Base-by-base conservation (phyloP, 2,329 filamentous ascomycete genomes). In the Seiridium cupressi region DNA sequence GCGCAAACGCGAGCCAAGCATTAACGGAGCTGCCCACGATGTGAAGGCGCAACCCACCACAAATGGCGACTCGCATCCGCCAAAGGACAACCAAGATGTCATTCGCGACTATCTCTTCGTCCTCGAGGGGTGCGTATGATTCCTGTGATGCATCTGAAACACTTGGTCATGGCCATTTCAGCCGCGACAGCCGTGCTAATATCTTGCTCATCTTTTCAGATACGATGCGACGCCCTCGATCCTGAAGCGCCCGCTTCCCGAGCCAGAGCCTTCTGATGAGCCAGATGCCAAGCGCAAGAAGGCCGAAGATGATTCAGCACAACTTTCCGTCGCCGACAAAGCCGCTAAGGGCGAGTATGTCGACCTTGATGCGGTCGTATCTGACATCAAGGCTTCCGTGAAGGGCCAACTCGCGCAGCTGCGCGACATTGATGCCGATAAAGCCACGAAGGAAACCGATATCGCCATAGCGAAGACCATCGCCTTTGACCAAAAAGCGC, bases 311-410 rank as follows among this genome's bases (percentile, higher is more conserved):
- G 71, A 70, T 40, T 68, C 72, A 40, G 67, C 74, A 42, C 63
- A 65, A n/a, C 66, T 66, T 18, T 81, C 79, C 62, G 82, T 88
- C 62, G 74, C 79, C 60, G 82, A 85, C 66, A 87, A 85, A 75
- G 76, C 84, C 55, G 71, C 74, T 32, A 74, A 77, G 54, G 78
- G 81, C 64, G 72, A 70, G 38, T 89, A 89, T 69, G 79, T 80
- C 34, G 82, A 84, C 63, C 75, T 93, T 49, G 88, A 90, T 35
- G 86, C 90, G 62, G 77, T 91, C 47, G 83, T 90, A 13, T 73
- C 79, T 56, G 87, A 89, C 62, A 71, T 89, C 47, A 76, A 80
- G 66, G 68, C 75, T 36, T 78, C 78, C 62, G 76, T 83, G 65
- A 71, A 81, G 62, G 72, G 80, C 64, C 79, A 81, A 42, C 67